Conservation (phyloP, 225 moss, liverwort and hornwort species). For the Bryoerythrophyllum caledonicum region DNA sequence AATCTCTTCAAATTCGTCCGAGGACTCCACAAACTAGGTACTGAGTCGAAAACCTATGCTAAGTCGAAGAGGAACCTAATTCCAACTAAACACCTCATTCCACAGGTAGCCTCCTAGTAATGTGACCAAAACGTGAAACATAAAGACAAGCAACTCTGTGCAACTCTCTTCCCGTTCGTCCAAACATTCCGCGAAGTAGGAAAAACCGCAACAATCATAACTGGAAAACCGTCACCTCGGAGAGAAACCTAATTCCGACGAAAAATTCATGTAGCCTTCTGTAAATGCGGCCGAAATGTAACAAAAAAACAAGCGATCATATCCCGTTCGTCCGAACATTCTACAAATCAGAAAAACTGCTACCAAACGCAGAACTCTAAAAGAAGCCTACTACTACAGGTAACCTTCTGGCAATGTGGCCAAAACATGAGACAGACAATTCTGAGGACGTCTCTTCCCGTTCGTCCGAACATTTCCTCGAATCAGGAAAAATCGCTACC, state of each 20-base stretch:
- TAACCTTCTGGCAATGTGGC: background rate
- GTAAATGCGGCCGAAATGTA: background rate
- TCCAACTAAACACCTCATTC: slow-evolving; percentile 23
- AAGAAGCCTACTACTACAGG: background rate
- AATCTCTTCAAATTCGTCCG: background rate
- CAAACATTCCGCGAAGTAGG: too few species aligned
- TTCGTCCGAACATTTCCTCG: background rate
- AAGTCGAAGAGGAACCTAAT: background rate
- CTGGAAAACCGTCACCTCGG: background rate
- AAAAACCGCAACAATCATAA: background rate
- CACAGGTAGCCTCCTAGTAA: background rate
- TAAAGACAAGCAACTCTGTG: background rate
- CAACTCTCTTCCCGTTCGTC: background rate
- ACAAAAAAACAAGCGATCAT: background rate
- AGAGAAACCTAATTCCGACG: background rate
- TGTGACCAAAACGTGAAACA: background rate
- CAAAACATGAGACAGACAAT: background rate
- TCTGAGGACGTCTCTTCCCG: background rate
- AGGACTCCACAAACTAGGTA: background rate
- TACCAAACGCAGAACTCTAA: background rate
- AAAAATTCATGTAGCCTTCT: slow-evolving; percentile 31
- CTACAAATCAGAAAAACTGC: background rate
- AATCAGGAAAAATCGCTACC: background rate
- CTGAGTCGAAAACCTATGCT: background rate
- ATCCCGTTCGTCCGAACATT: too few species aligned